Conservation (phyloP, 2,329 filamentous ascomycete species). For the Geosmithia putterillii region DNA sequence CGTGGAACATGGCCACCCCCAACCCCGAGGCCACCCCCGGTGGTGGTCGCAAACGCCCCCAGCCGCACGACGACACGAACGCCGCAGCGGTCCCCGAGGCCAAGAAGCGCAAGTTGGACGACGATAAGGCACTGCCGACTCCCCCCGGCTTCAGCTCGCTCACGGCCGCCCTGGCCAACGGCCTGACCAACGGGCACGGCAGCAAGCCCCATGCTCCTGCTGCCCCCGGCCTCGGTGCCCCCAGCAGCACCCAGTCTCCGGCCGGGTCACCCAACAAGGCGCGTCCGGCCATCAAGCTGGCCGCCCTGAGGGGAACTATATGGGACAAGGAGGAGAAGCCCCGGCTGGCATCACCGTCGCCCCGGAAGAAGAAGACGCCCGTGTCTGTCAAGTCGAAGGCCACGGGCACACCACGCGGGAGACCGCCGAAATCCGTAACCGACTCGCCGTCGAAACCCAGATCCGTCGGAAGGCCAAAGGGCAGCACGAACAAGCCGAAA, state of each 20-base stretch:
- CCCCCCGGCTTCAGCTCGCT: not conserved
- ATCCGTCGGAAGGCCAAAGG: constrained; percentile 2
- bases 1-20: not conserved
- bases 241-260: not conserved
- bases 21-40: not conserved
- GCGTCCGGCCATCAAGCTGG: constrained; percentile 22
- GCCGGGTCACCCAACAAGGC: constrained; percentile 3
- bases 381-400: constrained; percentile 6
- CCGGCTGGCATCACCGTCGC: constrained; percentile 2
- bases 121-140: not conserved
- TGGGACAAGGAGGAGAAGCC: constrained; percentile 17
- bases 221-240: not conserved
- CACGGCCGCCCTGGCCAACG: not conserved
- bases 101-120: constrained; percentile 5
- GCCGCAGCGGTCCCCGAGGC: not conserved
- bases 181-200: not conserved
- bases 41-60: not conserved
- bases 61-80: not conserved
- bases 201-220: not conserved
- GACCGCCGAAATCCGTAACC: constrained; percentile 1
- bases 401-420: not conserved
- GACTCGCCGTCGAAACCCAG: constrained; percentile 3
- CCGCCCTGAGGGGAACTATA: constrained; percentile 21
- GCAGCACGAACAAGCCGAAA: constrained; percentile 1
- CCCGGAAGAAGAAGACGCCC: constrained; percentile 8